These are phyloP conservation scores for Pichia membranifaciens DNA, from an alignment of 805 yeast genomes.

Conservation along the genomic window DNA sequence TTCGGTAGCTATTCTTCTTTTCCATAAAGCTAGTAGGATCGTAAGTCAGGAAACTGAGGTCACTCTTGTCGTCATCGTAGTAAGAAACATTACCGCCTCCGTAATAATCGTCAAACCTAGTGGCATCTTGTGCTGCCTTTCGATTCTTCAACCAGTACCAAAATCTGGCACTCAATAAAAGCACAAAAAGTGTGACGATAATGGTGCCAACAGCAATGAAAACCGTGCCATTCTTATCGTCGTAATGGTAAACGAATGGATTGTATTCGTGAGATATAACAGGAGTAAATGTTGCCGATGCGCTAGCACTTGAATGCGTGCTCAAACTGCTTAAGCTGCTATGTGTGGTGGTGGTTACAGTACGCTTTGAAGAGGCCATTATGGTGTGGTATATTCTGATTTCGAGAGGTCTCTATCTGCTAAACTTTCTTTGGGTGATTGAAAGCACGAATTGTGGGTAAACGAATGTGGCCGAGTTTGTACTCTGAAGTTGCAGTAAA, in stretches of 20 bases:
- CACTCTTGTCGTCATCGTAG: constrained; percentile 11
- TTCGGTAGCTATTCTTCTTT: constrained; percentile 3
- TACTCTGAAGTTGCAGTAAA: too few relatives aligned
- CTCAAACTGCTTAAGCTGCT: not conserved
- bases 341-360: too few relatives aligned
- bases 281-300: not conserved
- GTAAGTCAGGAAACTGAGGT: constrained; percentile 8
- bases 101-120: constrained; percentile 16
- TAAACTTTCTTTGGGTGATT: too few relatives aligned
- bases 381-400: too few relatives aligned
- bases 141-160: constrained; percentile 25
- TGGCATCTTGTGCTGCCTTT: constrained; percentile 15
- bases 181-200: constrained; percentile 20
- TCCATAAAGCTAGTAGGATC: constrained; percentile 14
- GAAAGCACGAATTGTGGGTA: too few relatives aligned
- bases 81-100: constrained; percentile 14
- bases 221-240: constrained; percentile 34
- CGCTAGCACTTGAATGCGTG: not conserved
- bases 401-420: too few relatives aligned
- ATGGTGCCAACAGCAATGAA: constrained; percentile 39
- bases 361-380: too few relatives aligned
- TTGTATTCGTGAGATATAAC: constrained; percentile 19
- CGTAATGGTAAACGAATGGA: constrained; percentile 29
- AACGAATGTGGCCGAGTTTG: too few relatives aligned
- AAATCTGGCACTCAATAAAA: constrained; percentile 22